Base-by-base conservation (phyloP, 257 asterid species). In the Avicennia marina region DNA sequence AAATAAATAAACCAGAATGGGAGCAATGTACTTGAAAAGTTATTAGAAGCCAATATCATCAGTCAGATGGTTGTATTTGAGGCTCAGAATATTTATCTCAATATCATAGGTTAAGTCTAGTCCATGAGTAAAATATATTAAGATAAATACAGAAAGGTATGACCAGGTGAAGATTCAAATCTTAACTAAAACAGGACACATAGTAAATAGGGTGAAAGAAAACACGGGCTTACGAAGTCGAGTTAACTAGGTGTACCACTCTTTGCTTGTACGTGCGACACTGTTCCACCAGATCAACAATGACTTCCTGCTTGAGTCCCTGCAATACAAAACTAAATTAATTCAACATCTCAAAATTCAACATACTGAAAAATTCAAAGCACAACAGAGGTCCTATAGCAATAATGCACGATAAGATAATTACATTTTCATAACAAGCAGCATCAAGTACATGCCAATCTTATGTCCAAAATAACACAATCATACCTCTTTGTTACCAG, bases 201-300 rank as follows among this genome's bases (percentile, higher is more conserved):
- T 26, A 58, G 62, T 6, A 56, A 34, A 57, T 52, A 13, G 33
- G 59, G 56, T 22, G 63, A n/a, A 58, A 54, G 33, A 64, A 56
- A 65, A 41, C 44, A 63, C 52, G 74, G 74, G 66, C 99, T 86
- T 86, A 93, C 98, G 97, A 77, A 51, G 98, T 91, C 17, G 97
- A 91, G 80, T 91, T 91, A 55, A 91, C 95, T 63, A 91, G 95
- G 81, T 91, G 97, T 18, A 91, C 97, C 51, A 91, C 96, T 77
- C 97, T 80, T 77, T 88, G 97, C 78, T 89, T 93, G 84, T 81
- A 93, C 18, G 78, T 80, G 57, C 97, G 97, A 56, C 99, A 93
- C 62, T 89, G 99, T 72, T 89, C 97, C 65, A 93, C 99, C 78
- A 93, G 72, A 75, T 89, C 99, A 69, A 89, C 95, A 79, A 93